Percentiles rank a stretch among this genome's conserved stretches.
phyloP scores from a whole-genome alignment of 192 early-diverging fungal species.

The Coemansia sp. region DNA sequence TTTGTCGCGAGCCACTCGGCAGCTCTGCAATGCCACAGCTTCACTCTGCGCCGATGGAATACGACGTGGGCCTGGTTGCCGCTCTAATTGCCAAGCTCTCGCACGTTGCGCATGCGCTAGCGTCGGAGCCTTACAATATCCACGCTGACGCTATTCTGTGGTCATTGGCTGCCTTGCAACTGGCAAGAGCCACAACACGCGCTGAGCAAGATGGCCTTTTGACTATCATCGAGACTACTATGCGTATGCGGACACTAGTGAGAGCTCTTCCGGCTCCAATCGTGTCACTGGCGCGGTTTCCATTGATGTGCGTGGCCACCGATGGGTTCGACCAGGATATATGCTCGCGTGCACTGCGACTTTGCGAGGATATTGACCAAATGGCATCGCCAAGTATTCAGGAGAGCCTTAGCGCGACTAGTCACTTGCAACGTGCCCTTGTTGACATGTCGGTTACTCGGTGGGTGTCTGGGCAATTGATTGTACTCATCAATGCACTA shows the following conservation, averaged over 20 bases:
- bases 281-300: constrained; percentile 17
- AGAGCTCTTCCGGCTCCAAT: not conserved
- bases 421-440: not conserved
- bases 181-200: not conserved
- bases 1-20: not conserved
- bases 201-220: constrained; percentile 11
- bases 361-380: constrained; percentile 22
- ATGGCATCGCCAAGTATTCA: not conserved
- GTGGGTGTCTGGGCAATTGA: constrained; percentile 13
- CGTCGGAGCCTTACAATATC: not conserved
- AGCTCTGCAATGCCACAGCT: not conserved
- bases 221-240: not conserved
- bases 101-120: not conserved
- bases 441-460: not conserved
- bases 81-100: not conserved
- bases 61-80: not conserved
- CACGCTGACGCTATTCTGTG: constrained; percentile 6
- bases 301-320: constrained; percentile 17
- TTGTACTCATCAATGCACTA: constrained; percentile 11
- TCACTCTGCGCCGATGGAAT: not conserved
- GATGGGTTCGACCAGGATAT: constrained; percentile 15
- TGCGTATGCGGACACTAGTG: not conserved
- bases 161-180: constrained; percentile 11
- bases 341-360: constrained; percentile 13
- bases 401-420: not conserved